A percentile compares a stretch with the other conserved stretches of the same genome.
These are phyloP conservation scores for Lenzites betulinus DNA, from an alignment of 768 basidiomycete genomes.

Conservation along the genomic window DNA sequence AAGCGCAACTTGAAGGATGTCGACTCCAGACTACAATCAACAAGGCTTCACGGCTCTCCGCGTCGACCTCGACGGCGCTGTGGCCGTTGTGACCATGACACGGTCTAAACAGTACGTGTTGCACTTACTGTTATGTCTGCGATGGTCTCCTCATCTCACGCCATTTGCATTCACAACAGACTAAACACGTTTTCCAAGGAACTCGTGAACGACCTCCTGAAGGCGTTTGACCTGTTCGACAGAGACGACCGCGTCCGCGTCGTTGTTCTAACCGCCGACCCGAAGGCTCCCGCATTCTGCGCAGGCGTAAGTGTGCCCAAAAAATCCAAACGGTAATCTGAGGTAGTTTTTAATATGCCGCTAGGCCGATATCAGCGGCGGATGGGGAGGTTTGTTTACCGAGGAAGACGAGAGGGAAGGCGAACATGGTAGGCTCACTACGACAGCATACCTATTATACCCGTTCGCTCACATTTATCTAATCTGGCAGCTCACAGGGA, in stretches of 20 bases:
- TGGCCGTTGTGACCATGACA: constrained; percentile 49
- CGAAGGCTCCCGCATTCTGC: constrained; percentile 53
- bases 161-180: constrained; percentile 33
- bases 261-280: constrained; percentile 54
- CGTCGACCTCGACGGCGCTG: constrained; percentile 44
- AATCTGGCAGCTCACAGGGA: constrained; percentile 46
- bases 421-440: constrained; percentile 43
- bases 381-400: constrained; percentile 45
- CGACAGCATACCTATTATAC: no score
- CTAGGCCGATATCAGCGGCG: constrained; percentile 51
- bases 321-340: no score
- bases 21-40: constrained; percentile 20
- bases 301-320: constrained; percentile 45
- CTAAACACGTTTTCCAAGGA: constrained; percentile 45
- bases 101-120: constrained; percentile 47
- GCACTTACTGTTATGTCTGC: background rate
- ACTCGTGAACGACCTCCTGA: constrained; percentile 42
- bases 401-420: constrained; percentile 48
- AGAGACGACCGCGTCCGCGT: constrained; percentile 54
- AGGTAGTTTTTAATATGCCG: no score
- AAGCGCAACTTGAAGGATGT: constrained; percentile 9
- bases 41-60: constrained; percentile 45
- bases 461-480: no score
- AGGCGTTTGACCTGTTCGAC: constrained; percentile 49
- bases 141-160: no score